Percentiles rank a stretch among this genome's conserved stretches.
These are phyloP conservation scores for Plasmodium vivax DNA, from an alignment of 169 alveolate species.

Conservation along the genomic window DNA sequence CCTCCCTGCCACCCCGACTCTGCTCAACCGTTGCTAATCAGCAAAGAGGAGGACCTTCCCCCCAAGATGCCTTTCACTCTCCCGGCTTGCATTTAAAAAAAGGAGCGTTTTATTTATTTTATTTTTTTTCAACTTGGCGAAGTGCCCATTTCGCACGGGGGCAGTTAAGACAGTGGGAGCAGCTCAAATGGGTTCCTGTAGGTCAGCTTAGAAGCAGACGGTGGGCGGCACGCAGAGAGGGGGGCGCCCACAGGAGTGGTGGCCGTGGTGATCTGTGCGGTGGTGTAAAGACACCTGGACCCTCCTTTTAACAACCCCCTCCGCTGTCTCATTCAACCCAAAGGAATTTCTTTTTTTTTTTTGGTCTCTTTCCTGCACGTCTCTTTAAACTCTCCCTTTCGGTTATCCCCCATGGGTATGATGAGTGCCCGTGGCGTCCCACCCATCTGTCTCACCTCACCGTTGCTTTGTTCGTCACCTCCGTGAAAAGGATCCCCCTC, in stretches of 20 bases:
- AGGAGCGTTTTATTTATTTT: background rate
- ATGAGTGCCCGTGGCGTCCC: background rate
- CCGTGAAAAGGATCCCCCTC: background rate
- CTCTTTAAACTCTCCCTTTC: background rate
- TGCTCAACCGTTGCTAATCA: background rate
- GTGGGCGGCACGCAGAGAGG: background rate
- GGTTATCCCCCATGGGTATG: background rate
- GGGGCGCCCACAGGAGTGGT: background rate
- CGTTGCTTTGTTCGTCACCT: background rate
- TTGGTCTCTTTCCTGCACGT: background rate
- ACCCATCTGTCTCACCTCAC: background rate
- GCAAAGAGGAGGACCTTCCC: background rate
- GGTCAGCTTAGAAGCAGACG: background rate
- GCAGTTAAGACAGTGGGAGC: background rate
- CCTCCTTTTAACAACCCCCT: background rate
- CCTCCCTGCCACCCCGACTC: background rate
- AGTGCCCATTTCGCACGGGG: background rate
- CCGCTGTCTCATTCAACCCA: background rate
- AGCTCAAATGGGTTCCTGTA: background rate
- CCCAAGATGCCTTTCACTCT: background rate
- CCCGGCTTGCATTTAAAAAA: background rate
- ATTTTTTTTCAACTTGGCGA: background rate
- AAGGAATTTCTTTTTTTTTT: background rate
- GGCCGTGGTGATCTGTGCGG: background rate
- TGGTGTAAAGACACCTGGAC: background rate